Conservation (phyloP, 176 grass and related monocot genomes). For the Oryza nivara region DNA sequence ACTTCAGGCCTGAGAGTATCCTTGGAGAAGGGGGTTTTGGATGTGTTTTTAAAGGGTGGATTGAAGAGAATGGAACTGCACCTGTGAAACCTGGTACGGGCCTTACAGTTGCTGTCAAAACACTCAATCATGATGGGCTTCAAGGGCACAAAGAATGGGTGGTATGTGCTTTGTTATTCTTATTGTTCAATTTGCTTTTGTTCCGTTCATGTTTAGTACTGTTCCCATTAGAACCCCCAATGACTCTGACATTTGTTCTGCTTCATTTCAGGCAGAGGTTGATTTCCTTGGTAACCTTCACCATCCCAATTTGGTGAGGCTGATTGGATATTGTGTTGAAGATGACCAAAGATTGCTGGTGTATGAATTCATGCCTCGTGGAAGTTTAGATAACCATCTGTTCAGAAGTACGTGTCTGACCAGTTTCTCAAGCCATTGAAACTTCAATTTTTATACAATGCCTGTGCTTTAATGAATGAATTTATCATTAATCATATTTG, state of each 20-base stretch:
- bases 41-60: constrained; percentile 95
- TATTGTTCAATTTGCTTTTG: constrained; percentile 24
- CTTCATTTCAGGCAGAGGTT: constrained; percentile 68
- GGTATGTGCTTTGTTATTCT: constrained; percentile 48
- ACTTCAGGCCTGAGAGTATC: constrained; percentile 82
- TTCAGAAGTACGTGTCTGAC: constrained; percentile 75
- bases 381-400: constrained; percentile 87
- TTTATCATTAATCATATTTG: constrained; percentile 5
- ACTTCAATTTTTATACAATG: background rate
- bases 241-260: constrained; percentile 8
- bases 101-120: constrained; percentile 93
- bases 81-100: constrained; percentile 89
- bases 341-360: constrained; percentile 91
- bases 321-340: constrained; percentile 90
- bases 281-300: constrained; percentile 83
- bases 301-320: constrained; percentile 74
- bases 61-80: constrained; percentile 85
- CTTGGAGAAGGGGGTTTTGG: constrained; percentile 89
- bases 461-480: background rate
- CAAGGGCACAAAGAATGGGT: constrained; percentile 96
- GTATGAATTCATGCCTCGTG: constrained; percentile 90
- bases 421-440: constrained; percentile 7
- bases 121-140: constrained; percentile 88
- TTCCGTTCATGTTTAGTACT: background rate
- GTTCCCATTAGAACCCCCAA: constrained; percentile 21